phyloP scores from a whole-genome alignment of 768 basidiomycete species.

The Xerocomellus intermedius region DNA sequence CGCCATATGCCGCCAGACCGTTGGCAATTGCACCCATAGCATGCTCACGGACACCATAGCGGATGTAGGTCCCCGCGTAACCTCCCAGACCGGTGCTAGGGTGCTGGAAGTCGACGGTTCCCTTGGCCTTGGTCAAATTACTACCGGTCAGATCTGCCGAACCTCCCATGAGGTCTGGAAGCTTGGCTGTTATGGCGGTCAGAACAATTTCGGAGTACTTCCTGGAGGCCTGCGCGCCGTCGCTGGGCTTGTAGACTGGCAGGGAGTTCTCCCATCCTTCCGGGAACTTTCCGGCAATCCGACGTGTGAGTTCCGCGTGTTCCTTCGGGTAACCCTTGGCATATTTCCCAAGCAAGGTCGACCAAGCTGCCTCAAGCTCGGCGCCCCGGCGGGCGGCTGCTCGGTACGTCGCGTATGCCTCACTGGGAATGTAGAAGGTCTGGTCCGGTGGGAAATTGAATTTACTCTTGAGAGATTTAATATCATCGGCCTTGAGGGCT shows the following conservation, averaged over 20 bases:
- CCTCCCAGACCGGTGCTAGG: constrained; percentile 80
- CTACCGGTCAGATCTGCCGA: constrained; percentile 91
- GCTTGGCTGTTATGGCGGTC: constrained; percentile 63
- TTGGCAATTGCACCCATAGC: constrained; percentile 96
- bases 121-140: constrained; percentile 87
- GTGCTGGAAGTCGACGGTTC: constrained; percentile 87
- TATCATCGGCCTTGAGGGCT: constrained; percentile 94
- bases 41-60: constrained; percentile 97
- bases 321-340: constrained; percentile 77
- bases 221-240: constrained; percentile 85
- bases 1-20: constrained; percentile 87
- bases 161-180: constrained; percentile 88
- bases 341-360: constrained; percentile 64
- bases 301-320: constrained; percentile 81
- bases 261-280: constrained; percentile 83
- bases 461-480: constrained; percentile 76
- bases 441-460: constrained; percentile 78
- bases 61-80: constrained; percentile 87
- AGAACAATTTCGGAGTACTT: constrained; percentile 92
- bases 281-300: constrained; percentile 81
- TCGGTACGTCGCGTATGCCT: constrained; percentile 66
- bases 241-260: constrained; percentile 80
- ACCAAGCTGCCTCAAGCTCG: constrained; percentile 73
- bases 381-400: constrained; percentile 72
- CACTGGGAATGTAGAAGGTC: constrained; percentile 75